Evolutionary conservation across 345 rosid species (phyloP).

Genomic region (Pugionium dolabratum): DNA sequence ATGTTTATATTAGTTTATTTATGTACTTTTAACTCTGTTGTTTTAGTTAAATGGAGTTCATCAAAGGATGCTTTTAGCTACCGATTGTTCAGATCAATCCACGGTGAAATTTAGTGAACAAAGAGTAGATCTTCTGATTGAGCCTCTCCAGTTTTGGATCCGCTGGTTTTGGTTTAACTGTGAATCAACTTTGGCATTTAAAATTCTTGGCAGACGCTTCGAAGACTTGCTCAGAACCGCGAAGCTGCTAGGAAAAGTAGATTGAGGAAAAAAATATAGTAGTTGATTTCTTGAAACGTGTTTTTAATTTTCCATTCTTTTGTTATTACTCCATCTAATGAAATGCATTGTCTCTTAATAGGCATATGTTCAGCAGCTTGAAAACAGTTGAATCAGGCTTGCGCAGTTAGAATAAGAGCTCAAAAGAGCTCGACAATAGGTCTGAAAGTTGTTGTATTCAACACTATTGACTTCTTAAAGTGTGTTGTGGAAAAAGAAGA

Average conservation of each 20-base stretch:
- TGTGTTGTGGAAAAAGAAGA: background rate
- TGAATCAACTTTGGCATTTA: constrained; percentile 22
- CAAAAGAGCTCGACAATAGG: constrained; percentile 81
- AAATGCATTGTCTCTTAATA: constrained; percentile 49
- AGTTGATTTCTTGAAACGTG: background rate
- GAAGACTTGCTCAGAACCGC: constrained; percentile 88
- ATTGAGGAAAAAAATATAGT: constrained; percentile 69
- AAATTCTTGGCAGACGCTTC: constrained; percentile 52
- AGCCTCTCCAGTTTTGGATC: constrained; percentile 13
- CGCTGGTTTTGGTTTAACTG: background rate
- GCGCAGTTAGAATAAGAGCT: constrained; percentile 84
- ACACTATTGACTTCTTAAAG: background rate
- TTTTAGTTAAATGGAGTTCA: constrained; percentile 54
- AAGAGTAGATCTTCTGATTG: constrained; percentile 46
- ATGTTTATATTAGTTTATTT: background rate
- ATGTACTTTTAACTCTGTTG: background rate
- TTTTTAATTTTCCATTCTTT: background rate
- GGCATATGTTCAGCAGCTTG: constrained; percentile 98
- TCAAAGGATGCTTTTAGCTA: constrained; percentile 48
- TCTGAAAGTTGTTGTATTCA: constrained; percentile 9
- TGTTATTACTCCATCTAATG: background rate
- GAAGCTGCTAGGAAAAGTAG: constrained; percentile 97
- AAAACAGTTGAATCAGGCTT: constrained; percentile 65
- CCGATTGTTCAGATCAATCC: constrained; percentile 62
- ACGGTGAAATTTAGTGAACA: constrained; percentile 61